phyloP scores from a whole-genome alignment of 164 flowering plant species.

The Pachysandra terminalis region DNA sequence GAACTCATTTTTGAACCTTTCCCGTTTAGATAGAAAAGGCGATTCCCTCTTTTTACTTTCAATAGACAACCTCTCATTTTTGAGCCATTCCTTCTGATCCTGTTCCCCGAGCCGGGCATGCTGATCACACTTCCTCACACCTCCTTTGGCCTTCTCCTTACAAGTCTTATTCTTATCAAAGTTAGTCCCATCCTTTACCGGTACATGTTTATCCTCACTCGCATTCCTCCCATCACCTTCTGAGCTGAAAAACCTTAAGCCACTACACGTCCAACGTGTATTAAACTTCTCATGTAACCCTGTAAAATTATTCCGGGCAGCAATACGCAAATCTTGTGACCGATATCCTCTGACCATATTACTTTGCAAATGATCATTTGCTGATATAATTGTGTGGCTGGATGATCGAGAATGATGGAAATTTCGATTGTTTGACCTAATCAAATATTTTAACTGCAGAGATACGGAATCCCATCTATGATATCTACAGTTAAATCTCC shows the following conservation, averaged over 20 bases:
- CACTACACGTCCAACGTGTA: slow-evolving; percentile 20
- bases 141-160: slow-evolving; percentile 31
- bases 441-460: slow-evolving; percentile 31
- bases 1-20: slow-evolving; percentile 79
- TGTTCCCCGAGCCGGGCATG: slow-evolving; percentile 88
- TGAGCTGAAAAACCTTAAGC: slow-evolving; percentile 61
- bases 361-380: slow-evolving; percentile 3
- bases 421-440: slow-evolving; percentile 24
- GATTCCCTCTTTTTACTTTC: slow-evolving; percentile 81
- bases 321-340: slow-evolving; percentile 13
- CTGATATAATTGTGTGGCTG: slow-evolving; percentile 4
- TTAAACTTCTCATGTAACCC: slow-evolving; percentile 17
- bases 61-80: slow-evolving; percentile 61
- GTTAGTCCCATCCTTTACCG: slow-evolving; percentile 45
- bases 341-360: slow-evolving; percentile 29
- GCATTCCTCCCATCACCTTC: slow-evolving; percentile 85
- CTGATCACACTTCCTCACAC: slow-evolving; percentile 37
- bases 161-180: slow-evolving; percentile 43
- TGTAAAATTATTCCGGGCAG: slow-evolving; percentile 5
- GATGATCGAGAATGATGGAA: slow-evolving; percentile 18
- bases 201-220: slow-evolving; percentile 56
- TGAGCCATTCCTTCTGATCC: slow-evolving; percentile 94
- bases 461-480: slow-evolving; percentile 39
- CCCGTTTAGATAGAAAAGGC: slow-evolving; percentile 68
- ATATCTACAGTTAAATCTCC: slow-evolving; percentile 51